phyloP scores from a whole-genome alignment of 139 green algal genomes.

The Eudorina sp. region DNA sequence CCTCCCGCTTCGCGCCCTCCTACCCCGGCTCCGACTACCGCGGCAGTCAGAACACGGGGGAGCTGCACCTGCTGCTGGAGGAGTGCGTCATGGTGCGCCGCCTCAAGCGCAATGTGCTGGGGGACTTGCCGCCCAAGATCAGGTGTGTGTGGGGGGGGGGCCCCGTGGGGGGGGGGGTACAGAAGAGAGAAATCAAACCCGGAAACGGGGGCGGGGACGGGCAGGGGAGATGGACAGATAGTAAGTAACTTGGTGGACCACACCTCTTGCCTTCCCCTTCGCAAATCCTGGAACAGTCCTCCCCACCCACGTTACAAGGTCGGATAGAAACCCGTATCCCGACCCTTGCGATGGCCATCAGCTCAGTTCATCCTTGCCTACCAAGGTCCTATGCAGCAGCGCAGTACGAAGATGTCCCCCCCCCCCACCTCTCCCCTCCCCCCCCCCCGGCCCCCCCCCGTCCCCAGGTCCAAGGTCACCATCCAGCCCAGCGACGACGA shows the following conservation, averaged over 20 bases:
- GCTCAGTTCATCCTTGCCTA: too few species aligned
- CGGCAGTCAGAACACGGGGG: background rate
- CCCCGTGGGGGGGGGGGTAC: background rate
- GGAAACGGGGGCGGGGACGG: too few species aligned
- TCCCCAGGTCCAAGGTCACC: background rate
- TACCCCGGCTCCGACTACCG: constrained; percentile 9
- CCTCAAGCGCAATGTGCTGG: constrained; percentile 62
- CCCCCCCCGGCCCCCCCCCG: background rate
- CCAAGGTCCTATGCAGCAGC: too few species aligned
- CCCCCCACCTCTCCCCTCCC: background rate
- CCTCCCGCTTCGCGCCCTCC: background rate
- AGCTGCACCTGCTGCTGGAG: constrained; percentile 56
- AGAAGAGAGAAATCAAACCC: too few species aligned
- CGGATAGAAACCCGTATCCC: too few species aligned
- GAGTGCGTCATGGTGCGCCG: constrained; percentile 61
- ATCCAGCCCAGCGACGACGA: constrained; percentile 15
- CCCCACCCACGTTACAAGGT: too few species aligned
- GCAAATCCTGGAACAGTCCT: too few species aligned
- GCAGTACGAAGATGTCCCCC: too few species aligned
- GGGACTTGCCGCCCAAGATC: constrained; percentile 64
- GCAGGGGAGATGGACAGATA: too few species aligned
- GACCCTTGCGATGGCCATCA: too few species aligned
- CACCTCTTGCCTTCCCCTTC: too few species aligned
- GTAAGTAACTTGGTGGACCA: too few species aligned
- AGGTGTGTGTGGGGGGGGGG: constrained; percentile 12